Evolutionary conservation across 495 filamentous ascomycete species (phyloP), one percentile per base, ranked within the genome.

Genomic region (Talaromyces nanjingensis): DNA sequence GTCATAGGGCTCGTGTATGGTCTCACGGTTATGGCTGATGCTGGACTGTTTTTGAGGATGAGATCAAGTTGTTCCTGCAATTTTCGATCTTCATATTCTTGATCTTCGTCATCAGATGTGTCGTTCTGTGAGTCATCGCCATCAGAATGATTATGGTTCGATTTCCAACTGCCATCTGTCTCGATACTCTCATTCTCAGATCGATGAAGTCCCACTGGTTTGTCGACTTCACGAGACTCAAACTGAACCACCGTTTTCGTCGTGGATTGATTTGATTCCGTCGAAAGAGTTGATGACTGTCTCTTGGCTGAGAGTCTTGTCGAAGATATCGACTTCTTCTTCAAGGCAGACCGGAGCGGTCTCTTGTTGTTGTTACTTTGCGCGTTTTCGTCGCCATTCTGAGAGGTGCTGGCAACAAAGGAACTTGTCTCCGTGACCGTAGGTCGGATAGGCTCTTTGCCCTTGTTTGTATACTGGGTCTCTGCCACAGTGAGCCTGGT

Each of bases 381-480:
- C 2, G 4, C 4, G 25, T 29, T 55, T 55, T 14, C 52, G 1
- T 27, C 24, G 12, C 18, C 52, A 55, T 14, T 27, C 14, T 55
- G 52, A 20, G n/a, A 18, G 8, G 1, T 16, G 6, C 20, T 55
- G 20, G 22, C 24, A 3, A 4, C 6, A n/a, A 55, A 5, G 1
- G 14, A 25, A 3, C 2, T 24, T 5, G 18, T 55, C 5, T 29
- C 52, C 11, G 22, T 14, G 3, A 27, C 11, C 1, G 22, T 7
- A n/a, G 52, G 52, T n/a, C 52, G 52, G 9, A 55, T n/a, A 55
- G 52, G 52, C 12, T 55, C 22, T n/a, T 55, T 55, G 52, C 52
- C 52, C 52, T 55, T 55, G 52, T 29, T 29, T 6, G 45, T 49
- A 22, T 49, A 49, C 45, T 12, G 45, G 4, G 45, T 20, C 6